Evolutionary conservation across 805 yeast species (phyloP).

Genomic region (Ogataea nakhonphanomensis): DNA sequence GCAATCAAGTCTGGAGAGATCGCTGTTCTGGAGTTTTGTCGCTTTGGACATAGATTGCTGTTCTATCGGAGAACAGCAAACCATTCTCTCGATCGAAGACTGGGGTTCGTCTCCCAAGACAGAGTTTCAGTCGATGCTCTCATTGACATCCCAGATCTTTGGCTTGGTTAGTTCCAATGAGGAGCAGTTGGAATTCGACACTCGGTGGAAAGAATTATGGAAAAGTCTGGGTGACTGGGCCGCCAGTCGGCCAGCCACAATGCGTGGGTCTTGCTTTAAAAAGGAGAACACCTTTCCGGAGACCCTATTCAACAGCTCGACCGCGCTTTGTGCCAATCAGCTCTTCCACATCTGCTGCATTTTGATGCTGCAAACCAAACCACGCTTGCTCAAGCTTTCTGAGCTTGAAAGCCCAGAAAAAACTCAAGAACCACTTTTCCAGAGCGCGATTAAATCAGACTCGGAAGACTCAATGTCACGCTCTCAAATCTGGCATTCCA

Average conservation of each 20-base stretch:
- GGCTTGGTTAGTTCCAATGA: slow-evolving; percentile 30
- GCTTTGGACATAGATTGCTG: slow-evolving; percentile 37
- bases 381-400: slow-evolving; percentile 31
- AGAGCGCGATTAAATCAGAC: slow-evolving; percentile 15
- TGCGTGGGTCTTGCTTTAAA: slow-evolving; percentile 31
- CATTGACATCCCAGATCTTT: slow-evolving; percentile 32
- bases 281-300: slow-evolving; percentile 38
- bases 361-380: slow-evolving; percentile 39
- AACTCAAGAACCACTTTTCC: slow-evolving; percentile 13
- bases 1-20: slow-evolving; percentile 33
- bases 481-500: slow-evolving; percentile 40
- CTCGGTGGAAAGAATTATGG: slow-evolving; percentile 40
- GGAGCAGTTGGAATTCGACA: slow-evolving; percentile 30
- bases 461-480: slow-evolving; percentile 15
- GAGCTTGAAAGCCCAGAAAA: slow-evolving; percentile 1
- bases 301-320: slow-evolving; percentile 35
- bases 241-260: slow-evolving; percentile 32
- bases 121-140: slow-evolving; percentile 21
- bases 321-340: slow-evolving; percentile 40
- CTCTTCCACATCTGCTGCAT: slow-evolving; percentile 41
- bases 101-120: slow-evolving; percentile 13
- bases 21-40: slow-evolving; percentile 44
- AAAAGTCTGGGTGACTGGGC: slow-evolving; percentile 39
- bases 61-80: slow-evolving; percentile 30
- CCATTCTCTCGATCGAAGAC: slow-evolving; percentile 13